Evolutionary conservation across 495 filamentous ascomycete genomes (phyloP).

Genomic region (Bacidia rubella): DNA sequence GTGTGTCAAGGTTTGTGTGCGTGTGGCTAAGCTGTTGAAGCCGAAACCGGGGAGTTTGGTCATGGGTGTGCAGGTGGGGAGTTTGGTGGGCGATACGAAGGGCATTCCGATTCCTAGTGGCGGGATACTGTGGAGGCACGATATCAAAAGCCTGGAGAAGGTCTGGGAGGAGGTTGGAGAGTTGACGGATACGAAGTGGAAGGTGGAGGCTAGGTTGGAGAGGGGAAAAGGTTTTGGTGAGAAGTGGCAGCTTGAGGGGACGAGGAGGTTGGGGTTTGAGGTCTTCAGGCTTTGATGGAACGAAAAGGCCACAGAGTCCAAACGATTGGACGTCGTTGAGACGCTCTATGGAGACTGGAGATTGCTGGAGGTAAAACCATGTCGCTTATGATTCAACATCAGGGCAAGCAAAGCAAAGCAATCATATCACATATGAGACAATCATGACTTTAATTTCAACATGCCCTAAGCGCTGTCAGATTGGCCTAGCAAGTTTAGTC

Average conservation of each 20-base stretch:
- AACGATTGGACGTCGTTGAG: no score
- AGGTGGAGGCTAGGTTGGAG: constrained; percentile 6
- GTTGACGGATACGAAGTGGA: constrained; percentile 1
- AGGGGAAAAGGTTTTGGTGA: no score
- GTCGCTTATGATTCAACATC: no score
- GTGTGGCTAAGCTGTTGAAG: constrained; percentile 19
- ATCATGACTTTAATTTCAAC: no score
- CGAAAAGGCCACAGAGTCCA: no score
- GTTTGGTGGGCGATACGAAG: background rate
- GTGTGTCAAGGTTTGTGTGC: constrained; percentile 34
- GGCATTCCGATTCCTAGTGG: background rate
- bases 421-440: no score
- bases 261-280: constrained; percentile 8
- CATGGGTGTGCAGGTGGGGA: constrained; percentile 7
- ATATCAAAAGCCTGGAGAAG: constrained; percentile 28
- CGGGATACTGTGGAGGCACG: constrained; percentile 30
- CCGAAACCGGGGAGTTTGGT: background rate
- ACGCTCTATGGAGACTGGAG: no score
- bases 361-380: no score
- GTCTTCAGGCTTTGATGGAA: no score
- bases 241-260: constrained; percentile 10
- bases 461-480: no score
- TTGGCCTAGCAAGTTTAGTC: no score
- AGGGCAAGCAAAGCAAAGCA: no score
- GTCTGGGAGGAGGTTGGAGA: constrained; percentile 39